These are phyloP conservation scores for Neurospora sp. DNA, from an alignment of 495 filamentous ascomycete genomes.

Conservation along the genomic window DNA sequence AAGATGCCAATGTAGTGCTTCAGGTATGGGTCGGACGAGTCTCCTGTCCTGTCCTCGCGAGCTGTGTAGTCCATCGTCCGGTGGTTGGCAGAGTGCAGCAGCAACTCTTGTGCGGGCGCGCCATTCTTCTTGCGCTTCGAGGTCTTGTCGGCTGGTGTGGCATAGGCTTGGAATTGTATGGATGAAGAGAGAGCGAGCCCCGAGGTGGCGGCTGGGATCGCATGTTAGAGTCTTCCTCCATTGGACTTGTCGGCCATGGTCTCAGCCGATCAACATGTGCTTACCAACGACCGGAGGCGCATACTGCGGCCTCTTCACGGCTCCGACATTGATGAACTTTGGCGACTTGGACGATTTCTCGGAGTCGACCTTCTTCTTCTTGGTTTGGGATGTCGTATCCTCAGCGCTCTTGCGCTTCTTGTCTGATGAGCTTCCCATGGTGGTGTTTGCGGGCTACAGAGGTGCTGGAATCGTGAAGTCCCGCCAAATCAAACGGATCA, in stretches of 20 bases:
- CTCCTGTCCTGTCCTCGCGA: conserved; percentile 54
- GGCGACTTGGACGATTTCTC: conserved; percentile 45
- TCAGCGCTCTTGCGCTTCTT: conserved; percentile 67
- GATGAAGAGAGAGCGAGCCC: conserved; percentile 50
- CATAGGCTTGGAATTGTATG: conserved; percentile 53
- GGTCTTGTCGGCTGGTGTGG: conserved; percentile 39
- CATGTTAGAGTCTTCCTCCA: conserved; percentile 1
- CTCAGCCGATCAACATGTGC: background rate
- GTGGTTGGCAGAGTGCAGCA: conserved; percentile 69
- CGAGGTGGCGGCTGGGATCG: conserved; percentile 51
- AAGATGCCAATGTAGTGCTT: conserved; percentile 84
- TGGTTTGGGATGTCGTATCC: conserved; percentile 31
- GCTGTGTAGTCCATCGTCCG: conserved; percentile 71
- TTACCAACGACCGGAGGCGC: conserved; percentile 60
- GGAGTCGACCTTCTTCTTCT: conserved; percentile 55
- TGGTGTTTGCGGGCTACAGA: conserved; percentile 5
- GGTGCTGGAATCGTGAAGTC: background rate
- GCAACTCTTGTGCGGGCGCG: conserved; percentile 47
- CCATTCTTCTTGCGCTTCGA: conserved; percentile 32
- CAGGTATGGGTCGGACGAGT: conserved; percentile 45
- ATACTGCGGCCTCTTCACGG: conserved; percentile 37
- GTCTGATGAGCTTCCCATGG: conserved; percentile 45
- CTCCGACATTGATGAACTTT: conserved; percentile 27
- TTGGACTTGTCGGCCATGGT: background rate
- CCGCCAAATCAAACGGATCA: background rate